Conservation (phyloP, 257 asterid species). For the Striga asiatica region DNA sequence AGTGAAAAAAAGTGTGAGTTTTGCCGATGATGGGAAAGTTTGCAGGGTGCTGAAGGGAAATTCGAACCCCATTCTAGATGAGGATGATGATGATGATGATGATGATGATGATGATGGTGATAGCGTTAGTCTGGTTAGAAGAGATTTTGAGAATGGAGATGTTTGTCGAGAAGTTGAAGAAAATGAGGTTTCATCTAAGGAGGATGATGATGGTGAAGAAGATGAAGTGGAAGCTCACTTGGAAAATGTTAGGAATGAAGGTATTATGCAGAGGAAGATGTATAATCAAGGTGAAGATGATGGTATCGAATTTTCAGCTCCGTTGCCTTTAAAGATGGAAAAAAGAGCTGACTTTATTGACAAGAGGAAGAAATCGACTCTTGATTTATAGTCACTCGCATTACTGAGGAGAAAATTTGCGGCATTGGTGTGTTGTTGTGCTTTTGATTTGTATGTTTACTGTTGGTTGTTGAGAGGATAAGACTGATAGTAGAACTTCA, state of each 20-base stretch:
- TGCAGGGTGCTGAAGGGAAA: slow-evolving; percentile 16
- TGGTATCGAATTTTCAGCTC: slow-evolving; percentile 29
- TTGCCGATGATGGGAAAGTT: slow-evolving; percentile 35
- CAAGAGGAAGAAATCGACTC: slow-evolving; percentile 20
- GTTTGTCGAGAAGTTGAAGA: slow-evolving; percentile 30
- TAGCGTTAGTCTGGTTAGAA: slow-evolving; percentile 11
- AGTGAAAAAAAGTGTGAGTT: slow-evolving; percentile 44
- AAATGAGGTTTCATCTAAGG: slow-evolving; percentile 23
- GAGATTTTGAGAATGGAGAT: slow-evolving; percentile 19
- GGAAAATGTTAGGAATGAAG: slow-evolving; percentile 21
- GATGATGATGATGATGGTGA: slow-evolving; percentile 15
- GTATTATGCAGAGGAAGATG: neutral
- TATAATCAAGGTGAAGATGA: slow-evolving; percentile 14
- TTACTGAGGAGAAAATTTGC: too few species aligned
- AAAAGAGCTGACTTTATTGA: slow-evolving; percentile 18
- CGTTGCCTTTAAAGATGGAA: slow-evolving; percentile 46
- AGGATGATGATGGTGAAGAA: slow-evolving; percentile 15
- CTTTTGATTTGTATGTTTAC: too few species aligned
- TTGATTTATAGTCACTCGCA: neutral
- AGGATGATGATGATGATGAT: slow-evolving; percentile 15
- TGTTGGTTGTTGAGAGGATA: too few species aligned
- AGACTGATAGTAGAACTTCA: too few species aligned
- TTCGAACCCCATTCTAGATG: slow-evolving; percentile 2
- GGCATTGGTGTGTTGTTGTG: too few species aligned
- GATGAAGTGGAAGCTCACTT: slow-evolving; percentile 17